phyloP scores from a whole-genome alignment of 495 filamentous ascomycete species.

The Copromyces sp. region DNA sequence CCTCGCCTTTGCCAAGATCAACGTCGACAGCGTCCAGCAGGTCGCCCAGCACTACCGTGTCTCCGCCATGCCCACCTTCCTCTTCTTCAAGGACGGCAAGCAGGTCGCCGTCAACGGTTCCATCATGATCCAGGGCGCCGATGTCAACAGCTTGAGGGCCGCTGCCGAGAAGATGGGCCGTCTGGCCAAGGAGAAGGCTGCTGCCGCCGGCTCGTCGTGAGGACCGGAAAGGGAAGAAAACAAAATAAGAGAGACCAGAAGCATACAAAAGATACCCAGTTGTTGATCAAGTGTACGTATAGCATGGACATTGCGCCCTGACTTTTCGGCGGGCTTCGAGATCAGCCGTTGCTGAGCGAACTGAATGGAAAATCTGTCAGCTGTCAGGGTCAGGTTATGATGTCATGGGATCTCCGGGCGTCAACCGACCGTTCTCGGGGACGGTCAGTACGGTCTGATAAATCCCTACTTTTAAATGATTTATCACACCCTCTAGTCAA shows the following conservation, averaged over 20 bases:
- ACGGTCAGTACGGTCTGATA: neutral
- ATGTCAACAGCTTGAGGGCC: constrained; percentile 10
- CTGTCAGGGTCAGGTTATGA: neutral
- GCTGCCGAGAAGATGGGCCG: constrained; percentile 20
- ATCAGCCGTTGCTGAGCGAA: neutral
- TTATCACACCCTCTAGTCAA: neutral
- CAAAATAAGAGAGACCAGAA: neutral
- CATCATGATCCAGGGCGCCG: constrained; percentile 20
- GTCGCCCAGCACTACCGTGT: constrained; percentile 40
- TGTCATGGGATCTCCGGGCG: neutral
- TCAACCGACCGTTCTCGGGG: neutral
- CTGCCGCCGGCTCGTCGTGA: constrained; percentile 6
- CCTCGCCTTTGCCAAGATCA: constrained; percentile 49
- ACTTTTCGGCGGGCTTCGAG: neutral
- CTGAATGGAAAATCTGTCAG: neutral
- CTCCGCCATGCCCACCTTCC: constrained; percentile 71
- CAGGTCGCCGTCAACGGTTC: constrained; percentile 58
- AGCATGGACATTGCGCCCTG: neutral
- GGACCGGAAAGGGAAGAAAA: neutral
- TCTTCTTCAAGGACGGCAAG: constrained; percentile 72
- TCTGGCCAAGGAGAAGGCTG: constrained; percentile 22
- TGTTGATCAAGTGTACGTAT: neutral
- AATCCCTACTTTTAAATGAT: neutral
- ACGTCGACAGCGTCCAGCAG: constrained; percentile 45
- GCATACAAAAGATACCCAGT: neutral